phyloP scores from a whole-genome alignment of 2,329 filamentous ascomycete species.

The Dactylellina sp. region DNA sequence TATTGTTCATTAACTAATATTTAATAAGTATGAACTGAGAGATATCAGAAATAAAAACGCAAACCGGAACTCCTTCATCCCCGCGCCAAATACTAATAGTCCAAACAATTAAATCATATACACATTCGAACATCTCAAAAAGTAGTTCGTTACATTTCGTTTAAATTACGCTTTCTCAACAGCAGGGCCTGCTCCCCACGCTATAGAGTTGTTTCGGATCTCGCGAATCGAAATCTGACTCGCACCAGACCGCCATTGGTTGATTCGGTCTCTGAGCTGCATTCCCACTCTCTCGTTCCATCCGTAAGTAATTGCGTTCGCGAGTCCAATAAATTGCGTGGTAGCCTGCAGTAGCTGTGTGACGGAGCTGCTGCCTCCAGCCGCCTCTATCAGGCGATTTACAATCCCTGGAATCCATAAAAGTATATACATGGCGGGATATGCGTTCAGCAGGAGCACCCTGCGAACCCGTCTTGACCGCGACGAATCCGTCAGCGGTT shows the following conservation, averaged over 20 bases:
- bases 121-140: not conserved
- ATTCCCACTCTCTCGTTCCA: slow-evolving; percentile 62
- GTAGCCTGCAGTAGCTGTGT: slow-evolving; percentile 62
- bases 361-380: slow-evolving; percentile 57
- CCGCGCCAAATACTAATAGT: not conserved
- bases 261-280: slow-evolving; percentile 15
- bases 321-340: slow-evolving; percentile 64
- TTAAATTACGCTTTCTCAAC: too few relatives aligned
- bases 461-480: slow-evolving; percentile 57
- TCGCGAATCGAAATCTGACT: not conserved
- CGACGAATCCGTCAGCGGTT: slow-evolving; percentile 15
- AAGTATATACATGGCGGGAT: slow-evolving; percentile 63
- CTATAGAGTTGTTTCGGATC: not conserved
- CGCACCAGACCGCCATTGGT: slow-evolving; percentile 10
- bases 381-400: slow-evolving; percentile 62
- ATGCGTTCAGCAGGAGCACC: slow-evolving; percentile 63
- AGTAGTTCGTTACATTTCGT: too few relatives aligned
- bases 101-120: not conserved
- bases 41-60: not conserved
- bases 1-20: too few relatives aligned
- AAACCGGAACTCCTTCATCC: not conserved
- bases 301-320: slow-evolving; percentile 64
- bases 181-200: not conserved
- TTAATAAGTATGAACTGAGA: too few relatives aligned
- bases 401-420: slow-evolving; percentile 64